A percentile compares a stretch with the other conserved stretches of the same genome.
Evolutionary conservation across 768 basidiomycete genomes (phyloP).

Genomic region (Phaeotremella fagi): DNA sequence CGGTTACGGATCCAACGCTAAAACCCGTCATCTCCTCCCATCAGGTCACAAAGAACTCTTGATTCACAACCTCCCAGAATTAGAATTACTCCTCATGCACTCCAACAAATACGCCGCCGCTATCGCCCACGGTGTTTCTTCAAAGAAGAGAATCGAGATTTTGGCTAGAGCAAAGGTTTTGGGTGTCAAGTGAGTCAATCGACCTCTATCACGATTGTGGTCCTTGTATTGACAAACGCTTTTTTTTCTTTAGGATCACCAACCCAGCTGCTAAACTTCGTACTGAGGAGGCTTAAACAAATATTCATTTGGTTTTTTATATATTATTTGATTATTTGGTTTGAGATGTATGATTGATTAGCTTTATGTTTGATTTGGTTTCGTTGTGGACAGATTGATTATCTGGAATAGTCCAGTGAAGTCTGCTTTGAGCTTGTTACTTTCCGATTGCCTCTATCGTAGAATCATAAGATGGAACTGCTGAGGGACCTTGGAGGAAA

Average conservation of each 20-base stretch:
- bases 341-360: constrained; percentile 1
- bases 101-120: constrained; percentile 93
- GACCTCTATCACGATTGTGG: background rate
- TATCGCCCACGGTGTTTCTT: constrained; percentile 93
- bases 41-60: constrained; percentile 94
- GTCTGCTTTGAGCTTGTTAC: no score
- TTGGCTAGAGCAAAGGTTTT: constrained; percentile 66
- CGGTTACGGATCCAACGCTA: constrained; percentile 83
- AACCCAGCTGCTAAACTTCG: constrained; percentile 88
- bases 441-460: no score
- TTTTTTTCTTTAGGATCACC: constrained; percentile 57
- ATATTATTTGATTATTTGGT: background rate
- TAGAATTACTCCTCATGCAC: constrained; percentile 96
- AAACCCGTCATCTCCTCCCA: constrained; percentile 93
- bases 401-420: no score
- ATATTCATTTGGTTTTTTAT: background rate
- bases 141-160: constrained; percentile 86
- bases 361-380: background rate
- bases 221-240: background rate
- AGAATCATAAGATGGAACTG: no score
- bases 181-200: constrained; percentile 67
- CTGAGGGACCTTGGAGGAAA: no score
- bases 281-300: constrained; percentile 70
- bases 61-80: constrained; percentile 85
- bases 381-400: background rate